Evolutionary conservation across 2,329 filamentous ascomycete species (phyloP).

Genomic region (Dryadomyces sulphureus): DNA sequence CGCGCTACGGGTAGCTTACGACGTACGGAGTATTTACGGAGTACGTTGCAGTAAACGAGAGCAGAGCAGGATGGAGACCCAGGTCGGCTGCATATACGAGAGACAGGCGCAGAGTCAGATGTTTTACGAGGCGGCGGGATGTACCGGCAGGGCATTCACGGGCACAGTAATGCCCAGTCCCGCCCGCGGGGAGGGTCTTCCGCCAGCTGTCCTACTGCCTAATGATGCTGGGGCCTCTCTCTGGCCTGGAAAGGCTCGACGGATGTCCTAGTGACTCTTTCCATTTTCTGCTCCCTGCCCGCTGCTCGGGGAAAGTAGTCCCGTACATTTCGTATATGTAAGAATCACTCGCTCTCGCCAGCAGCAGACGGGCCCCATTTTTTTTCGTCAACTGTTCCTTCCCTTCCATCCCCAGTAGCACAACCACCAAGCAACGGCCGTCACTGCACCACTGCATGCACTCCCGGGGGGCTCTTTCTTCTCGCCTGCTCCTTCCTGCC

Average conservation of each 20-base stretch:
- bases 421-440: background rate
- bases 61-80: too few relatives aligned
- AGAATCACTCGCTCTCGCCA: too few relatives aligned
- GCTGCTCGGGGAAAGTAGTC: too few relatives aligned
- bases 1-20: too few relatives aligned
- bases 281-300: background rate
- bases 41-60: background rate
- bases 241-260: background rate
- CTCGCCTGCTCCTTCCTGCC: background rate
- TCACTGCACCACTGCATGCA: background rate
- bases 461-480: background rate
- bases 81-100: too few relatives aligned
- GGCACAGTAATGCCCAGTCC: too few relatives aligned
- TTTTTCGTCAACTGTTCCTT: background rate
- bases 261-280: background rate
- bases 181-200: too few relatives aligned
- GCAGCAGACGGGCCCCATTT: background rate
- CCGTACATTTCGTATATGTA: background rate
- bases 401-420: background rate
- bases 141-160: too few relatives aligned
- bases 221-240: too few relatives aligned
- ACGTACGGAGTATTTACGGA: background rate
- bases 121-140: too few relatives aligned
- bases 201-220: too few relatives aligned
- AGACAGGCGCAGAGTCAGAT: background rate